A percentile compares a stretch with the other conserved stretches of the same genome.
phyloP scores from a whole-genome alignment of 768 basidiomycete genomes.

The Termitomyces titanicus region DNA sequence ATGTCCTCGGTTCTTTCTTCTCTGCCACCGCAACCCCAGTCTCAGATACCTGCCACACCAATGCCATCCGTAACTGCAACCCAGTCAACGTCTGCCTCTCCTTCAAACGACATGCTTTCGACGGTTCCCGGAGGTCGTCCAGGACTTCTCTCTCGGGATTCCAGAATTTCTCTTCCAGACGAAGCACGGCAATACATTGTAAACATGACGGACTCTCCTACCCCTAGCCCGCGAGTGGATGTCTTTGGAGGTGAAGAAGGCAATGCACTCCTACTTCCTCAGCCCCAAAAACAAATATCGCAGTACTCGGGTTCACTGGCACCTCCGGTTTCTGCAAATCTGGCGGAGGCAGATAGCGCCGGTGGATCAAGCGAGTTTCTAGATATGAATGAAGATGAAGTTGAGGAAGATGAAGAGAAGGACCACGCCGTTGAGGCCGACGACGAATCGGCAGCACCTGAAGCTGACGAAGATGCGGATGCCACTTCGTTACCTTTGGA shows the following conservation, averaged over 20 bases:
- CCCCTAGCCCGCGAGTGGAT: conserved; percentile 46
- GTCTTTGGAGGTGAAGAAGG: conserved; percentile 28
- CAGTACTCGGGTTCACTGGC: neutral
- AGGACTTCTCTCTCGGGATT: conserved; percentile 52
- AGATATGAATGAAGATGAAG: conserved; percentile 54
- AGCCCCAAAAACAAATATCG: conserved; percentile 5
- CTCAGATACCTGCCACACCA: conserved; percentile 8
- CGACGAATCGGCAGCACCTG: conserved; percentile 16
- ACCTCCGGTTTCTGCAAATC: neutral
- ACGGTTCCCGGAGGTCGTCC: conserved; percentile 30
- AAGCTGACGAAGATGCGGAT: conserved; percentile 29
- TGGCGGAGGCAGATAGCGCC: conserved; percentile 10
- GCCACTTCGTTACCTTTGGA: conserved; percentile 11
- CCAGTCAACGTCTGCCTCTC: conserved; percentile 16
- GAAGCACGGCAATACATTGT: conserved; percentile 74
- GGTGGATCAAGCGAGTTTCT: conserved; percentile 50
- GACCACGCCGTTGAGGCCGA: conserved; percentile 29
- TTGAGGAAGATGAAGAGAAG: conserved; percentile 36
- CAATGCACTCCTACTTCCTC: conserved; percentile 2
- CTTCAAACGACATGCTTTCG: conserved; percentile 26
- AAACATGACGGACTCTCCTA: conserved; percentile 63
- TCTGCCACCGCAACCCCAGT: neutral
- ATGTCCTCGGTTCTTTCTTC: neutral
- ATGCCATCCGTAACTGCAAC: conserved; percentile 15
- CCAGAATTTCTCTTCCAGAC: conserved; percentile 68